These are phyloP conservation scores for Leccinum solheimii DNA, from an alignment of 1,284 basidiomycete genomes.

Conservation along the genomic window DNA sequence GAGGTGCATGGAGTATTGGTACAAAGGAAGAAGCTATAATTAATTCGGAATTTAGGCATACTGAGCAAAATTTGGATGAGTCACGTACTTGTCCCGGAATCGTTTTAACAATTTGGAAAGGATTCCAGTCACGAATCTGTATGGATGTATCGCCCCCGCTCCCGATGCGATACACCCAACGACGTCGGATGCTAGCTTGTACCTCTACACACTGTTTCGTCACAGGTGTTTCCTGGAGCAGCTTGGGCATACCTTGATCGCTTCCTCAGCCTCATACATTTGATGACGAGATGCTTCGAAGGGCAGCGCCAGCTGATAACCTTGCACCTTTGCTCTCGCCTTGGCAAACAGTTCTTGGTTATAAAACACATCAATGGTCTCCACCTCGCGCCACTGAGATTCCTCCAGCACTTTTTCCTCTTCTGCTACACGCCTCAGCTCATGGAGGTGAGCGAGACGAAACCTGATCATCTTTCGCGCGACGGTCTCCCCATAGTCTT, in stretches of 20 bases:
- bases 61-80: neutral
- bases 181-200: slow-evolving; percentile 35
- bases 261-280: slow-evolving; percentile 36
- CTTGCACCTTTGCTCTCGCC: slow-evolving; percentile 35
- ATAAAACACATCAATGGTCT: slow-evolving; percentile 44
- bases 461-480: slow-evolving; percentile 29
- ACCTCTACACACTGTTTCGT: slow-evolving; percentile 34
- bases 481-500: slow-evolving; percentile 20
- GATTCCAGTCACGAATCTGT: slow-evolving; percentile 46
- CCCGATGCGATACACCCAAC: slow-evolving; percentile 41
- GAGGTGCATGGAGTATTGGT: slow-evolving; percentile 44
- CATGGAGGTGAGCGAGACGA: slow-evolving; percentile 35
- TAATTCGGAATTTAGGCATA: neutral
- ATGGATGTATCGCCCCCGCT: slow-evolving; percentile 49
- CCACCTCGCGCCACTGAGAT: slow-evolving; percentile 45
- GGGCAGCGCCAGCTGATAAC: slow-evolving; percentile 42
- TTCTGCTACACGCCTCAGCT: slow-evolving; percentile 28
- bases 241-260: slow-evolving; percentile 34
- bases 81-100: slow-evolving; percentile 38
- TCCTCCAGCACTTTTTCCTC: slow-evolving; percentile 33
- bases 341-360: slow-evolving; percentile 36
- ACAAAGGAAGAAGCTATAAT: slow-evolving; percentile 41
- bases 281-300: slow-evolving; percentile 37
- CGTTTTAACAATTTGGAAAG: slow-evolving; percentile 40
- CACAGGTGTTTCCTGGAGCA: neutral